Evolutionary conservation across 1,139 yeast genomes (phyloP).

Genomic region (Debaryomyces udenii): DNA sequence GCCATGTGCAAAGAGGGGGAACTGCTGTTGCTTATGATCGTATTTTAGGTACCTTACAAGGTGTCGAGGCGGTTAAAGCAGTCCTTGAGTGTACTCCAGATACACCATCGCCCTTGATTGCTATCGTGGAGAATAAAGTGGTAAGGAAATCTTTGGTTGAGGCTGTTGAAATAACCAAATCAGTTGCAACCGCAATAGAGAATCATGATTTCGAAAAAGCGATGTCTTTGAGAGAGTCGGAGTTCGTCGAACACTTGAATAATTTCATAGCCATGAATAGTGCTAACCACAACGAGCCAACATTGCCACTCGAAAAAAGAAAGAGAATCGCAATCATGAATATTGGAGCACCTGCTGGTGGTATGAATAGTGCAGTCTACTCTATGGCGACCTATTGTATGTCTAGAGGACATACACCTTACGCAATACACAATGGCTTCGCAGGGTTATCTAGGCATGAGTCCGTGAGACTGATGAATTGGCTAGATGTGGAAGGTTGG

Average conservation of each 20-base stretch:
- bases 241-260: conserved; percentile 65
- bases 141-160: conserved; percentile 71
- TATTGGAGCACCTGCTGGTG: conserved; percentile 85
- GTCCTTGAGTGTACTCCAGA: conserved; percentile 69
- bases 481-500: conserved; percentile 78
- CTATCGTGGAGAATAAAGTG: conserved; percentile 70
- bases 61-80: conserved; percentile 82
- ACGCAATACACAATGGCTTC: conserved; percentile 76
- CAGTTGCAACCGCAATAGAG: conserved; percentile 70
- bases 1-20: conserved; percentile 88
- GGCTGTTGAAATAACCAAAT: conserved; percentile 69
- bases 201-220: conserved; percentile 64
- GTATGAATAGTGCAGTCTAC: conserved; percentile 75
- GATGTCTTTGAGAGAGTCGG: conserved; percentile 69
- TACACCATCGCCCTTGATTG: conserved; percentile 78
- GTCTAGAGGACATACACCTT: conserved; percentile 74
- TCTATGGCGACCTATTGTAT: conserved; percentile 75
- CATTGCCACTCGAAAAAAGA: conserved; percentile 57
- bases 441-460: conserved; percentile 78
- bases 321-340: conserved; percentile 72
- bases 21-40: conserved; percentile 82
- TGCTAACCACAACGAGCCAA: conserved; percentile 61
- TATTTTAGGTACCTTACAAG: conserved; percentile 75
- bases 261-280: conserved; percentile 66
- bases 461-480: conserved; percentile 59